These are phyloP conservation scores for Talaromyces albobiverticillius DNA, from an alignment of 2,329 filamentous ascomycete species.

Conservation along the genomic window DNA sequence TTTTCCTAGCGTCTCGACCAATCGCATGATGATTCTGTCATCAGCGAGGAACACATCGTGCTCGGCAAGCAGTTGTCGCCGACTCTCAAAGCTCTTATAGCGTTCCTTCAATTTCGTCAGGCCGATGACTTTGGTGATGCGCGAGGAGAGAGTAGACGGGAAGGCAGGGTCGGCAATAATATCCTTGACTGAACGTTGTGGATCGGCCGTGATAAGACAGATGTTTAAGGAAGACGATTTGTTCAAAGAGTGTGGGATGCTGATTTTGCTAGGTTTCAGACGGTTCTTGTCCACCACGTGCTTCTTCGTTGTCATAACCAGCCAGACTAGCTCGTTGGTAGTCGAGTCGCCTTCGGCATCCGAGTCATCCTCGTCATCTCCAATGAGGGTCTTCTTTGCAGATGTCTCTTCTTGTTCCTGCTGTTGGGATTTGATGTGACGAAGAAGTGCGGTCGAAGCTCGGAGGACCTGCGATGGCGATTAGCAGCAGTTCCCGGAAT, in stretches of 20 bases:
- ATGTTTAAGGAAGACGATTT: conserved; percentile 64
- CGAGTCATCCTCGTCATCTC: conserved; percentile 43
- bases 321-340: conserved; percentile 57
- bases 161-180: conserved; percentile 72
- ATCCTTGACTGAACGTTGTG: conserved; percentile 87
- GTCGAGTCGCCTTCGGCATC: conserved; percentile 43
- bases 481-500: not conserved
- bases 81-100: conserved; percentile 83
- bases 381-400: conserved; percentile 55
- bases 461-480: conserved; percentile 49
- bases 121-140: conserved; percentile 75
- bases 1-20: conserved; percentile 81
- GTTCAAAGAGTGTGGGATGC: conserved; percentile 73
- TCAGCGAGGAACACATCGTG: conserved; percentile 95
- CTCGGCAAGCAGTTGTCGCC: conserved; percentile 76
- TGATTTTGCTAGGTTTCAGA: conserved; percentile 80
- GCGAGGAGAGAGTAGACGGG: conserved; percentile 62
- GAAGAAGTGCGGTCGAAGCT: conserved; percentile 59
- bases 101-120: conserved; percentile 82
- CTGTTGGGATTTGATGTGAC: conserved; percentile 53
- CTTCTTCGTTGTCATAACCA: conserved; percentile 63
- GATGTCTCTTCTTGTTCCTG: conserved; percentile 48
- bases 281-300: conserved; percentile 69
- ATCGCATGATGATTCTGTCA: conserved; percentile 70
- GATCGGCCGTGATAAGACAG: conserved; percentile 81